These are phyloP conservation scores for Cnidoscolus chayamansa DNA, from an alignment of 441 rosid species.

Conservation along the genomic window DNA sequence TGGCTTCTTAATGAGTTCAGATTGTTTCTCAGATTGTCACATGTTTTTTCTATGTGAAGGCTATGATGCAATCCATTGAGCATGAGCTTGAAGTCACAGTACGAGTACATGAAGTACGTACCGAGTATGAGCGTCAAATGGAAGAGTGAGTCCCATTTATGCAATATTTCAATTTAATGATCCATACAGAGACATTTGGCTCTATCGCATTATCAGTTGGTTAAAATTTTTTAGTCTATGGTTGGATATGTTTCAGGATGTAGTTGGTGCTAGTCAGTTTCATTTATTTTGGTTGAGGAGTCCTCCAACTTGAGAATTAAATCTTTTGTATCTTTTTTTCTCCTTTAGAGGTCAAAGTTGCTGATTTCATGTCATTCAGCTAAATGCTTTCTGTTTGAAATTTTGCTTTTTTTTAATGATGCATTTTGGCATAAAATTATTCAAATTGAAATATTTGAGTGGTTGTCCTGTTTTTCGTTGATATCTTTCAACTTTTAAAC, in stretches of 20 bases:
- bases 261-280: neutral
- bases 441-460: neutral
- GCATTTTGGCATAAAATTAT: neutral
- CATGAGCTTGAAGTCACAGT: slow-evolving; percentile 95
- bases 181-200: neutral
- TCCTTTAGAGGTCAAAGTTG: neutral
- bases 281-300: neutral
- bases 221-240: neutral
- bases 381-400: no score
- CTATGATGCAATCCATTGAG: slow-evolving; percentile 83
- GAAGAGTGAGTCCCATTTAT: slow-evolving; percentile 69
- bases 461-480: no score
- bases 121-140: slow-evolving; percentile 85
- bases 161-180: neutral
- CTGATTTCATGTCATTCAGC: neutral
- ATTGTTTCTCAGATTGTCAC: slow-evolving; percentile 13
- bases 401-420: neutral
- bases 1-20: neutral
- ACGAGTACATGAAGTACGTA: slow-evolving; percentile 88
- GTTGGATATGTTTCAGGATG: neutral
- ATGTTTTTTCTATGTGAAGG: slow-evolving; percentile 44
- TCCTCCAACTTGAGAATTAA: neutral
- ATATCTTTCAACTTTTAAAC: no score
- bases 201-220: neutral
- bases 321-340: neutral